These are phyloP conservation scores for Musa itinerans DNA, from an alignment of 176 grass and related monocot genomes.

Conservation along the genomic window DNA sequence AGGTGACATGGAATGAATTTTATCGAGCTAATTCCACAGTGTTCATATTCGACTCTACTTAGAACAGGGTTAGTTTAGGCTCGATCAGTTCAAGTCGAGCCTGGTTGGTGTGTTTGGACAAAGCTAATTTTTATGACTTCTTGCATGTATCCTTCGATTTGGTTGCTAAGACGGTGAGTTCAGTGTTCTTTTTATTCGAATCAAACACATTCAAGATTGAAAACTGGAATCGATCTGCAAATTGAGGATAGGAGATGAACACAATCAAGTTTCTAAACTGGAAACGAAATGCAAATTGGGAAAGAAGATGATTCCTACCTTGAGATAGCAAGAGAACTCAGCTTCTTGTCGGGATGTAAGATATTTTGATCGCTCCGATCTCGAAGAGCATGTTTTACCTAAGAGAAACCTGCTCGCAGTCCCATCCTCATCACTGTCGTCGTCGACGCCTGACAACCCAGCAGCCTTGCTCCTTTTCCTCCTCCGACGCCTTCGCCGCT, in stretches of 20 bases:
- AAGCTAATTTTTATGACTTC: too few species aligned
- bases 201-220: not conserved
- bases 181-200: not conserved
- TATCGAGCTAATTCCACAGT: too few species aligned
- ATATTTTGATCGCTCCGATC: slow-evolving; percentile 17
- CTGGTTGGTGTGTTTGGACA: too few species aligned
- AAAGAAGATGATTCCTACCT: slow-evolving; percentile 10
- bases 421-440: not conserved
- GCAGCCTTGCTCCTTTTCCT: slow-evolving; percentile 20
- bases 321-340: slow-evolving; percentile 31
- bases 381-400: slow-evolving; percentile 1
- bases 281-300: not conserved
- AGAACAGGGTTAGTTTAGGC: too few species aligned
- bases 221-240: not conserved
- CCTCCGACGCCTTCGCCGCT: slow-evolving; percentile 16
- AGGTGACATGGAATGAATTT: too few species aligned
- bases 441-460: not conserved
- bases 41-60: too few species aligned
- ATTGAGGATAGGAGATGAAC: not conserved
- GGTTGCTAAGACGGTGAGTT: not conserved
- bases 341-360: slow-evolving; percentile 28
- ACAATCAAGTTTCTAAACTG: too few species aligned
- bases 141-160: not conserved
- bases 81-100: too few species aligned
- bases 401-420: not conserved